Percentiles rank a stretch among this genome's conserved stretches.
These are phyloP conservation scores for Rubus parviflorus DNA, from an alignment of 306 rosid genomes.

Conservation along the genomic window DNA sequence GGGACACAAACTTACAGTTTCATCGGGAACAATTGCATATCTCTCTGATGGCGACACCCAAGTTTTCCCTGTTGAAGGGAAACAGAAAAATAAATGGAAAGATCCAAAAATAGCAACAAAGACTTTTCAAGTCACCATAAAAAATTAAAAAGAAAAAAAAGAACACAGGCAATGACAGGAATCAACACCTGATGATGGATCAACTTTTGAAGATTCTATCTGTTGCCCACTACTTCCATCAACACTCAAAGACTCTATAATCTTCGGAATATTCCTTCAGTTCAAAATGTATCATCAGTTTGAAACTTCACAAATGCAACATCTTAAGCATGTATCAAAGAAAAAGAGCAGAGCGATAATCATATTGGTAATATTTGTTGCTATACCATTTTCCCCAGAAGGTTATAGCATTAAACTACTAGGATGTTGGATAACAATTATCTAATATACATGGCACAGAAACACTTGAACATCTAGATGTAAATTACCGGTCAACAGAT, in stretches of 20 bases:
- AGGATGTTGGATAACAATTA: neutral
- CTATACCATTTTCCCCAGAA: neutral
- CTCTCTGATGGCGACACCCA: constrained; percentile 70
- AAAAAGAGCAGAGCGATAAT: neutral
- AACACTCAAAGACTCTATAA: constrained; percentile 79
- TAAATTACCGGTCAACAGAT: constrained; percentile 68
- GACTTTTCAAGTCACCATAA: constrained; percentile 1
- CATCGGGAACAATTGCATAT: constrained; percentile 97
- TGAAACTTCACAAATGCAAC: constrained; percentile 8
- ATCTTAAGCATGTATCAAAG: neutral
- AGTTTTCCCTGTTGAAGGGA: constrained; percentile 50
- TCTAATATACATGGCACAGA: neutral
- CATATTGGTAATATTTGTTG: neutral
- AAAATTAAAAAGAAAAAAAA: neutral
- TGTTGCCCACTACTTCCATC: constrained; percentile 82
- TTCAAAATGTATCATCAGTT: constrained; percentile 29
- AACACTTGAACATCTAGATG: constrained; percentile 21
- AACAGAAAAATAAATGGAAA: constrained; percentile 7
- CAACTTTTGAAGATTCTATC: constrained; percentile 65
- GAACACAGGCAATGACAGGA: constrained; percentile 14
- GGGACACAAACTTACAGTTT: constrained; percentile 59
- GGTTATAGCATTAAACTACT: neutral
- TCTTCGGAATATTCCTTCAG: constrained; percentile 74
- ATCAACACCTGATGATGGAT: constrained; percentile 63
- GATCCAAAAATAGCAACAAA: constrained; percentile 12